A percentile compares a stretch with the other conserved stretches of the same genome.
Conservation (phyloP, 192 early-diverging fungal genomes). For the Coemansia sp. region DNA sequence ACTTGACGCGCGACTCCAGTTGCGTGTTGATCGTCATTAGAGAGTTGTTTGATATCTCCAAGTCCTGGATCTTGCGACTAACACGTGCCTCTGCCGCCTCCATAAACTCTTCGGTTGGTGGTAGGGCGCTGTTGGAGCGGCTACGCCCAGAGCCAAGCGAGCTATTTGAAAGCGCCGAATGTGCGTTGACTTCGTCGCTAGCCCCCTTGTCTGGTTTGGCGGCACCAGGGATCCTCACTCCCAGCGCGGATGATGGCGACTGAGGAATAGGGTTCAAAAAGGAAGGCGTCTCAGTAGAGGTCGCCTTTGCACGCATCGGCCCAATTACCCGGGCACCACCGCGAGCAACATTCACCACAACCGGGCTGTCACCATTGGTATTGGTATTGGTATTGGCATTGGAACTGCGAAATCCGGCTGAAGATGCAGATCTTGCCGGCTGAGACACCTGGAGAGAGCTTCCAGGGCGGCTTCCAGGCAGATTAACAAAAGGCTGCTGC, state of each 20-base stretch:
- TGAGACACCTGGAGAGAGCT: conserved; percentile 45
- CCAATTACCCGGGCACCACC: conserved; percentile 54
- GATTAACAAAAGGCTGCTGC: conserved; percentile 19
- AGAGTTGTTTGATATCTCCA: conserved; percentile 55
- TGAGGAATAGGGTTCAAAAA: conserved; percentile 54
- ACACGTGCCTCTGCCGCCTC: conserved; percentile 54
- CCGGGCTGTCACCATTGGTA: conserved; percentile 26
- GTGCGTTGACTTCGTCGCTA: conserved; percentile 22
- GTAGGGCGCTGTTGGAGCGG: conserved; percentile 41
- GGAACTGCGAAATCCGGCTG: conserved; percentile 33
- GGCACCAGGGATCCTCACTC: conserved; percentile 18
- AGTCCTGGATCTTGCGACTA: conserved; percentile 54
- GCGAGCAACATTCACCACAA: conserved; percentile 49
- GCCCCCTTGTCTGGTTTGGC: neutral
- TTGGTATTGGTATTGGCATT: conserved; percentile 4
- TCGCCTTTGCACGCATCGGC: conserved; percentile 41
- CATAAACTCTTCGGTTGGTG: conserved; percentile 44
- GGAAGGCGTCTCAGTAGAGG: conserved; percentile 17
- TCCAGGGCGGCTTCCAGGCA: conserved; percentile 30
- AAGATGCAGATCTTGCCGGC: conserved; percentile 34
- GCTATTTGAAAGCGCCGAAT: conserved; percentile 45
- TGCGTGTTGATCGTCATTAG: conserved; percentile 51
- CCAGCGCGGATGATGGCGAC: conserved; percentile 46
- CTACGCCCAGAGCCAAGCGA: conserved; percentile 38
- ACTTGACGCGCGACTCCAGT: conserved; percentile 48